These are phyloP conservation scores for Wickerhamomyces bisporus DNA, from an alignment of 805 yeast species.

Conservation along the genomic window DNA sequence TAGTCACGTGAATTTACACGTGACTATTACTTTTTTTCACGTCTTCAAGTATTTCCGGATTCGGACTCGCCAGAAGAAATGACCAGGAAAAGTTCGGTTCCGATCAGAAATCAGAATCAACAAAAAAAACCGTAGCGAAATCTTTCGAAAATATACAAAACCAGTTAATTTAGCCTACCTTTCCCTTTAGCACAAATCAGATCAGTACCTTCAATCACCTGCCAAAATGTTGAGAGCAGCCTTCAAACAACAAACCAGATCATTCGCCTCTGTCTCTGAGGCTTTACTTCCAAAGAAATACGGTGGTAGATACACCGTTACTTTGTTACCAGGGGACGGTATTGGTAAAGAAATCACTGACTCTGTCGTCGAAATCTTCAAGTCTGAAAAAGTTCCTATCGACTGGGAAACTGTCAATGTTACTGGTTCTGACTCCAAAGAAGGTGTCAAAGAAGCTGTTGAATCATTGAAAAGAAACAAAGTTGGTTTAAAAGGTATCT, in stretches of 20 bases:
- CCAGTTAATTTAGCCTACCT: not conserved
- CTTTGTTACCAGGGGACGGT: slow-evolving; percentile 97
- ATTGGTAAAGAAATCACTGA: slow-evolving; percentile 94
- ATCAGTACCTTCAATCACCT: not conserved
- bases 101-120: not conserved
- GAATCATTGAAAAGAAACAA: slow-evolving; percentile 91
- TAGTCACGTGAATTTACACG: not conserved
- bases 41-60: not conserved
- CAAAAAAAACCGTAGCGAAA: too few relatives aligned
- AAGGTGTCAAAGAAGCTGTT: slow-evolving; percentile 78
- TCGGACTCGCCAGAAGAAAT: not conserved
- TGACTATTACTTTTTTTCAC: not conserved
- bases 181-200: not conserved
- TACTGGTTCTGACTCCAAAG: slow-evolving; percentile 47
- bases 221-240: slow-evolving; percentile 28
- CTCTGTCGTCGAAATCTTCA: slow-evolving; percentile 86
- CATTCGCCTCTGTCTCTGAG: slow-evolving; percentile 55
- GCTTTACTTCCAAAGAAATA: slow-evolving; percentile 78
- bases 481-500: slow-evolving; percentile 94
- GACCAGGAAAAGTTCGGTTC: not conserved
- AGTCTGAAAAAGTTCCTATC: slow-evolving; percentile 82
- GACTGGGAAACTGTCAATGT: slow-evolving; percentile 87
- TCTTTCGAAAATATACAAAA: not conserved
- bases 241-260: slow-evolving; percentile 25
- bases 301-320: slow-evolving; percentile 92